Base-by-base conservation (phyloP, 257 asterid species). In the Schizonepeta tenuifolia region DNA sequence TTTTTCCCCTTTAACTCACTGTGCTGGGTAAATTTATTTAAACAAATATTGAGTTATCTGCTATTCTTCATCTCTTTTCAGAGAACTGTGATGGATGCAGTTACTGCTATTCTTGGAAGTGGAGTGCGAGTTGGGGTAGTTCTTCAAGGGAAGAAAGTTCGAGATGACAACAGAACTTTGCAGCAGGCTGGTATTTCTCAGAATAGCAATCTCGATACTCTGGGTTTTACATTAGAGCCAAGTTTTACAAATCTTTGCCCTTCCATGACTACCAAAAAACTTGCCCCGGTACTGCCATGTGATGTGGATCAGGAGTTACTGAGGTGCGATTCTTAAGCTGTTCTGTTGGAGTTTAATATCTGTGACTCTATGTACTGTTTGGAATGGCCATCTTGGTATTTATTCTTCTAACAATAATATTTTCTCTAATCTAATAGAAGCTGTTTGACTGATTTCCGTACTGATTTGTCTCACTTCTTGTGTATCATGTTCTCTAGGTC, bases 11-110 rank as follows among this genome's bases (percentile, higher is more conserved):
- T 50, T 58, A 9, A 18, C 17, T 44, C 59, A 28, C 24, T 21
- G 68, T 49, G 20, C 9, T 14, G 6, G 60, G 67, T 55, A 20
- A 76, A 41, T 21, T 21, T 36, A 41, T 67, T 11, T 22, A 59
- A 54, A 26, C 51, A 49, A 49, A 49, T 44, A 17, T 61, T 60
- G 20, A 69, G 40, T 69, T 66, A 36, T 51, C 68, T 64, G 55
- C 66, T 65, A 51, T 57, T 46, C 51, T 36, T 51, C 15, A 75
- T 58, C 24, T 28, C 35, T 80, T 65, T 72, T 63, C 85, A 90
- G 96, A 88, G 88, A 84, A 82, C 88, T 26, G 93, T 90, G 69
- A 77, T 86, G 95, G 96, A 90, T 70, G 88, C 96, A 18, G 88
- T 90, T 38, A 82, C 79, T 51, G 68, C 93, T 67, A 79, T 90